phyloP scores from a whole-genome alignment of 768 basidiomycete species.

The Mycena crocata region DNA sequence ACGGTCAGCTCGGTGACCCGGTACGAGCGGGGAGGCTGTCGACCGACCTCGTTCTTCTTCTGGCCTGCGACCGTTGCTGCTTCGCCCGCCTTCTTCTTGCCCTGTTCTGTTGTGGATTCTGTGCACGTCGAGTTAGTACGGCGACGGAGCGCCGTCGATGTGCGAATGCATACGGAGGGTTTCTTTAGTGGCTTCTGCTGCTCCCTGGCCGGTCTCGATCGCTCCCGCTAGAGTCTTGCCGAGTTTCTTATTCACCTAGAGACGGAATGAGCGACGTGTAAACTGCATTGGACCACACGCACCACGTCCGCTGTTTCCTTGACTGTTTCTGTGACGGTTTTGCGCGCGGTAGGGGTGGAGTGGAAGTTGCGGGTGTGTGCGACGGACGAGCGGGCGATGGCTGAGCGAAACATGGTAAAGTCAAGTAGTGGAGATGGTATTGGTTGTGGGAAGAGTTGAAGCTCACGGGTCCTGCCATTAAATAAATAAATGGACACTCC shows the following conservation, averaged over 20 bases:
- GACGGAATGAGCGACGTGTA: neutral
- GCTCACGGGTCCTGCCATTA: neutral
- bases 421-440: neutral
- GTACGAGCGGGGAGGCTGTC: neutral
- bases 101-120: constrained; percentile 50
- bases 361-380: constrained; percentile 46
- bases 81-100: constrained; percentile 52
- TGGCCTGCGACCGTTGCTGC: constrained; percentile 36
- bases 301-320: constrained; percentile 58
- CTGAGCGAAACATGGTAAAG: constrained; percentile 30
- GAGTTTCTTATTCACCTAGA: constrained; percentile 57
- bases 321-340: constrained; percentile 59
- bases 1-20: constrained; percentile 2
- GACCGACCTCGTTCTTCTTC: constrained; percentile 36
- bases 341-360: constrained; percentile 46
- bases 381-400: constrained; percentile 28
- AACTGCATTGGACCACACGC: constrained; percentile 4
- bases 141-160: neutral
- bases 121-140: neutral
- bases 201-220: constrained; percentile 59
- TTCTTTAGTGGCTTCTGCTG: constrained; percentile 54
- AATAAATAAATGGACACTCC: too few species aligned
- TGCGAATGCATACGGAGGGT: constrained; percentile 49
- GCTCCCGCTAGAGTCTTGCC: constrained; percentile 59
- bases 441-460: neutral